Evolutionary conservation across 2,329 filamentous ascomycete genomes (phyloP), one percentile per base, ranked within the genome.

Genomic region (Nemania serpens): DNA sequence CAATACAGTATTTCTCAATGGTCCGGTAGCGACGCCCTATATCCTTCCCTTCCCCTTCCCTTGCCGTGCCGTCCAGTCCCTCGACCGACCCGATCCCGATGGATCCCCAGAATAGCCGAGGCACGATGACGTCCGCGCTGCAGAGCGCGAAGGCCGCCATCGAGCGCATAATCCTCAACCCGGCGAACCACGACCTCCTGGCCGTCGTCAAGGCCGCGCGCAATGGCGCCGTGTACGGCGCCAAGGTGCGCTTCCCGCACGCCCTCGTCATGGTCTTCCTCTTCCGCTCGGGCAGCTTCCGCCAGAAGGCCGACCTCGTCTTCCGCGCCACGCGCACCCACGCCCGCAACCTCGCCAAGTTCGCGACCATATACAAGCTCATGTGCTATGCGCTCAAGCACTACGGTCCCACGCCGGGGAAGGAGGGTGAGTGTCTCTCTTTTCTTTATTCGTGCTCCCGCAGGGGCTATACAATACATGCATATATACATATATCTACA

Each of bases 201-300:
- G 87, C 91, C 59, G 83, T 99, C 68, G 76, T 97, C 76, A 99
- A 99, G 84, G 92, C 88, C 71, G 90, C 95, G 68, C 92, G 95
- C 78, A 99, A 98, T 87, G 95, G 95, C 76, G 88, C 93, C 67
- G 92, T 99, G 65, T 99, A 99, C 79, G 95, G 95, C 63, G 88
- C 91, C 71, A 98, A 98, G 85, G 92, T 99, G 77, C 93, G 95
- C 66, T 98, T 99, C 80, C 95, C 95, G 66, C 95, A 99, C 80
- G 95, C 95, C 63, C 84, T 99, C 69, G 95, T 99, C 53, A 99
- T 99, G 94, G 92, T 97, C 68, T 90, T 98, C 70, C 86, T 99
- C 68, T 99, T 99, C 82, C 91, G 95, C 69, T 92, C 90, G 10
- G 95, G 94, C 79, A 90, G 90, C 84, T 76, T 97, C 70, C 88